Evolutionary conservation across 73 alveolate species (phyloP), one percentile per base, ranked within the genome.

Genomic region (Durusdinium trenchii): DNA sequence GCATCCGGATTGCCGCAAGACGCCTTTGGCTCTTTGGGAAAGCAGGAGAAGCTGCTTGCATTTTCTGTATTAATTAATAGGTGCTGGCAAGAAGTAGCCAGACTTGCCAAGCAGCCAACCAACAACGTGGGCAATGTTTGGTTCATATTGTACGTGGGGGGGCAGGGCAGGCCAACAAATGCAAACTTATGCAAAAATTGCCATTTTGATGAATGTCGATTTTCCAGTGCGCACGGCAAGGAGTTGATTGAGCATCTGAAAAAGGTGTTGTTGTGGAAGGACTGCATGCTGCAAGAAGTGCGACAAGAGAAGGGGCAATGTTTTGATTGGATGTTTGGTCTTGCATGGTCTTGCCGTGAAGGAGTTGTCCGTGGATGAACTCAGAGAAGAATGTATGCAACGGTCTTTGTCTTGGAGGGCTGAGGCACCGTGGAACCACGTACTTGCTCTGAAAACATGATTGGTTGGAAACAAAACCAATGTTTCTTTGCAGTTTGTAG

Each of bases 1-100:
- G 98, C 85, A 30, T 91, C 98, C 32, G 98, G 98, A 35, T 91
- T 91, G 90, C 98, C 98, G 10, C 98, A 91, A 32, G 89, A 91
- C 35, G 98, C 98, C n/a, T 91, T 91, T 36, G 98, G 98, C 32
- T 50, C 98, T 36, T 69, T 91, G 98, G 85, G 90, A 35, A 76
- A 78, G 45, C 86, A 91, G 98, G 98, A 23, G 43, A 67, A 16
- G 69, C 20, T 20, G 48, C 30, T 3, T 26, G 73, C 73, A 60
- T 23, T 60, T 1, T 60, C 3, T 60, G 18, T 60, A 23, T 32
- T 60, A 57, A 57, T 60, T 60, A 2, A 32, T n/a, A 23, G 73
- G 30, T 60, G 73, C 3, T 32, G n/a, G n/a, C n/a, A n/a, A n/a
- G n/a, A n/a, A n/a, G n/a, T n/a, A n/a, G n/a, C n/a, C n/a, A n/a